Evolutionary conservation across 345 rosid species (phyloP), one percentile per base, ranked within the genome.

Genomic region (Schrenkiella parvula): DNA sequence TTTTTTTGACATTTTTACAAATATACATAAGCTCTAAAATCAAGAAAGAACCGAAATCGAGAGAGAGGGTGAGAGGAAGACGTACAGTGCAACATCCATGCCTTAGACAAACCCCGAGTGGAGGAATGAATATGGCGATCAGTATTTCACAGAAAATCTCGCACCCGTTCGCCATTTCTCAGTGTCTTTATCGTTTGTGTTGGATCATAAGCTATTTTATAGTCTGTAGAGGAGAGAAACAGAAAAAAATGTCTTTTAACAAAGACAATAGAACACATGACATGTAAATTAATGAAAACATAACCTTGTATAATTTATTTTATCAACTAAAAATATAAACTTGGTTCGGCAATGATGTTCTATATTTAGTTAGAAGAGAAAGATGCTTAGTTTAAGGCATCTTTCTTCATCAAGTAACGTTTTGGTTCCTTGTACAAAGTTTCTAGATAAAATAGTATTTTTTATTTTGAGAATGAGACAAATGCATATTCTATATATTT

Each of bases 11-110:
- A 47, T 23, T 37, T 22, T n/a, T 37, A 34, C 35, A 9, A 17
- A 47, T 39, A 25, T n/a, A 14, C 0, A 5, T 29, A 41, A 72
- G 39, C 6, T 32, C 21, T 22, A 1, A 1, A 22, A 64, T 26
- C 5, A 2, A 17, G 18, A 64, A 10, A 4, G 8, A 61, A 71
- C 14, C 0, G 1, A 8, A 1, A 8, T 18, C n/a, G 0, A 22
- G 29, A 65, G 6, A 35, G 28, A 18, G n/a, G n/a, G 8, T 26
- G 44, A 54, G 18, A 54, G 32, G 38, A 21, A 34, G 23, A 42
- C 83, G 1, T 82, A 89, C 98, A 13, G 78, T 85, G 89, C 98
- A 92, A 73, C 96, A 92, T 21, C 96, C 98, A 72, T 89, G 95
- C 78, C 98, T 75, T 54, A 92, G 70, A 84, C 98, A 89, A 67